These are phyloP conservation scores for Calocera viscosa DNA, from an alignment of 768 basidiomycete species.

Conservation along the genomic window DNA sequence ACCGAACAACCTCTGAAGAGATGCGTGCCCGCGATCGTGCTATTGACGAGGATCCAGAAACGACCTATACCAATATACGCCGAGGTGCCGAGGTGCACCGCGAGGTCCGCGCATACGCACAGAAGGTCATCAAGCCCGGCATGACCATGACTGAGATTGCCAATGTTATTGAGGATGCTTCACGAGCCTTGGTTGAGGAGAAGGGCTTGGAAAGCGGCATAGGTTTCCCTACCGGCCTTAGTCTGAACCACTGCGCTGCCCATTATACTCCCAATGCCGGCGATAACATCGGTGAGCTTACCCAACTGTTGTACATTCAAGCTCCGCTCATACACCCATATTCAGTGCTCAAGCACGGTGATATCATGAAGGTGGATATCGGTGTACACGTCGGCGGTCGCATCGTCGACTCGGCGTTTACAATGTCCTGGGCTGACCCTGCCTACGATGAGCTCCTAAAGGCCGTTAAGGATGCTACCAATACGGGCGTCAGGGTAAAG, in stretches of 20 bases:
- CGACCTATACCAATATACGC: conserved; percentile 80
- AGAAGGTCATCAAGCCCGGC: conserved; percentile 75
- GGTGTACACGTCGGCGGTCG: conserved; percentile 96
- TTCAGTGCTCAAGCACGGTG: conserved; percentile 64
- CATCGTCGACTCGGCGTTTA: conserved; percentile 93
- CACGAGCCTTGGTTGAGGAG: conserved; percentile 83
- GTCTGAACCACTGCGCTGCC: conserved; percentile 86
- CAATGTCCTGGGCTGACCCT: conserved; percentile 66
- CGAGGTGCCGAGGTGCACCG: conserved; percentile 93
- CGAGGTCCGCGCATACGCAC: conserved; percentile 72
- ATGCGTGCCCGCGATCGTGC: conserved; percentile 69
- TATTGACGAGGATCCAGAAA: conserved; percentile 64
- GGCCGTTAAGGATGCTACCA: conserved; percentile 88
- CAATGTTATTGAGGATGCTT: conserved; percentile 83
- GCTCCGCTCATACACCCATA: conserved; percentile 4
- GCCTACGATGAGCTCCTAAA: conserved; percentile 80
- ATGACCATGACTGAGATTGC: conserved; percentile 92
- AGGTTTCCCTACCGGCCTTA: conserved; percentile 93
- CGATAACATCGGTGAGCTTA: conserved; percentile 57
- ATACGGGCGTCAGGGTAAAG: conserved; percentile 74
- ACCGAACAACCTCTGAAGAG: conserved; percentile 83
- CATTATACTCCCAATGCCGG: conserved; percentile 95
- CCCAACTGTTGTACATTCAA: conserved; percentile 3
- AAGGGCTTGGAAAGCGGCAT: conserved; percentile 73
- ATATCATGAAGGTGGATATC: conserved; percentile 93